Evolutionary conservation across 371 early-diverging fungal genomes (phyloP), one percentile per base, ranked within the genome.

Genomic region (Mortierella sp.): DNA sequence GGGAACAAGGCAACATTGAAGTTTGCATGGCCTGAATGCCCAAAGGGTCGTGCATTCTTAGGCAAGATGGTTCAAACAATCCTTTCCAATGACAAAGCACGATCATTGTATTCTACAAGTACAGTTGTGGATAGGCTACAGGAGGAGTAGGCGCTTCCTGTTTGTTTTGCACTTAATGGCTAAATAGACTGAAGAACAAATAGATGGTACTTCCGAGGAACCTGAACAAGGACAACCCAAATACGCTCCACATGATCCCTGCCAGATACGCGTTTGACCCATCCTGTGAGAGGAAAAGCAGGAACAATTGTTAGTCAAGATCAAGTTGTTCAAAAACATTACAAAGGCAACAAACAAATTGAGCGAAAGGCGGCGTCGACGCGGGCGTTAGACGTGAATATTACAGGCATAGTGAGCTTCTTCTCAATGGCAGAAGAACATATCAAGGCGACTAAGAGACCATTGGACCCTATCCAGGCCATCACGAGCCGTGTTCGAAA

Each of bases 181-280:
- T 76, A 24, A 69, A 65, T 21, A 76, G 2, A 42, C 76, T 76
- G 31, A 81, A 81, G 63, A 82, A 82, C 49, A 85, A 79, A 67
- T 87, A 93, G 57, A 83, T 61, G 46, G 83, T 49, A 54, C 91
- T 90, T 21, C 95, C 96, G 53, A 93, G 56, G 82, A 94, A 94
- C 9, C 96, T 84, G 67, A 94, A 86, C 3, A 85, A 70, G 3
- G 93, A 83, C 59, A 93, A 83, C 0, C 74, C 90, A n/a, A 92
- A 85, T 3, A 95, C 94, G 26, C 91, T 88, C 92, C 93, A 96
- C 71, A 96, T 89, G 61, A 95, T 91, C 66, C 92, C 91, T 21
- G 87, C 89, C 26, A 94, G 87, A 64, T 93, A 95, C 1, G 87
- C 86, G 69, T 76, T 76, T n/a, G 85, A 79, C 88, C 76, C 76